These are phyloP conservation scores for Hygrophoropsis aurantiaca DNA, from an alignment of 768 basidiomycete species.

Conservation along the genomic window DNA sequence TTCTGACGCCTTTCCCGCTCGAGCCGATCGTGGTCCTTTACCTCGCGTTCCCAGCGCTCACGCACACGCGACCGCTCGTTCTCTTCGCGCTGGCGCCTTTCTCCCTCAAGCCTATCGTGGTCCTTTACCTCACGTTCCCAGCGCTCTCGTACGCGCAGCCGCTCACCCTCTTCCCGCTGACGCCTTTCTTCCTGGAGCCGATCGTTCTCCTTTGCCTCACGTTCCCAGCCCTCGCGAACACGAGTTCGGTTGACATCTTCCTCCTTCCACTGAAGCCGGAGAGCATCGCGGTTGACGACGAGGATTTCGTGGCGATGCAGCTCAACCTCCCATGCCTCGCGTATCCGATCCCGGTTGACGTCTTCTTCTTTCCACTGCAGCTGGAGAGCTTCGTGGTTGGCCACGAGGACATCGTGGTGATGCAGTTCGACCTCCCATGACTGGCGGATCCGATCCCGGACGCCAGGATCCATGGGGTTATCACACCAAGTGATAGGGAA, in stretches of 20 bases:
- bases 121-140: conserved; percentile 20
- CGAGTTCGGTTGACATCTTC: too few species aligned
- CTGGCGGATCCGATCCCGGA: conserved; percentile 17
- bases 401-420: conserved; percentile 14
- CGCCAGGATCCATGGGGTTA: conserved; percentile 15
- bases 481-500: conserved; percentile 17
- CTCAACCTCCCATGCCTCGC: too few species aligned
- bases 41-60: conserved; percentile 17
- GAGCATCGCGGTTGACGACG: too few species aligned
- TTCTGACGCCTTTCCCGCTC: conserved; percentile 14
- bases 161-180: conserved; percentile 17
- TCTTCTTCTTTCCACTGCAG: conserved; percentile 20
- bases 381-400: conserved; percentile 8
- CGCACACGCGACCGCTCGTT: conserved; percentile 19
- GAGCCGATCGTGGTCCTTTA: conserved; percentile 12
- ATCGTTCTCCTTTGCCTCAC: conserved; percentile 18
- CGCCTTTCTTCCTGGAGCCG: conserved; percentile 15
- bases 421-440: conserved; percentile 19
- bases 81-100: conserved; percentile 14
- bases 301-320: too few species aligned
- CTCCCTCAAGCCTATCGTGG: conserved; percentile 15
- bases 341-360: neutral
- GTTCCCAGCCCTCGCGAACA: conserved; percentile 15
- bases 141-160: conserved; percentile 8
- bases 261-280: too few species aligned